A percentile compares a stretch with the other conserved stretches of the same genome.
These are phyloP conservation scores for Fusarium verrucosum DNA, from an alignment of 2,329 filamentous ascomycete genomes.

Conservation along the genomic window DNA sequence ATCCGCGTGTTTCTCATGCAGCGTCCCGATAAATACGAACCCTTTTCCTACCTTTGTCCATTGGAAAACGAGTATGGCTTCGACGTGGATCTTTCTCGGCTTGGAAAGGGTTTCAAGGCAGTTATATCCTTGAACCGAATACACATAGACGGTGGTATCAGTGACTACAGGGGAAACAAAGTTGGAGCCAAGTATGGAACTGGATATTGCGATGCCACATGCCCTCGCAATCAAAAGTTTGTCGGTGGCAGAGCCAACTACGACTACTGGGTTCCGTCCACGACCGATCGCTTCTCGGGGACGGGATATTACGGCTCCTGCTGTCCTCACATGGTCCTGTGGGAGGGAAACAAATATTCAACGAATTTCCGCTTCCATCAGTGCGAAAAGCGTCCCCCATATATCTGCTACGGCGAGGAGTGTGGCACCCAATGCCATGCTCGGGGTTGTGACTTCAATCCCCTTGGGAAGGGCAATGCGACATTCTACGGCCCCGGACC, in stretches of 20 bases:
- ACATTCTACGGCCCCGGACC: slow-evolving; percentile 67
- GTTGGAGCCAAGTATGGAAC: slow-evolving; percentile 68
- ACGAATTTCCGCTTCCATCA: slow-evolving; percentile 71
- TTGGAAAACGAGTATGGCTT: slow-evolving; percentile 71
- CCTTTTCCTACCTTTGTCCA: slow-evolving; percentile 64
- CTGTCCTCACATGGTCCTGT: slow-evolving; percentile 69
- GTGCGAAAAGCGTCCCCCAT: slow-evolving; percentile 61
- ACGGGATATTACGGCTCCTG: slow-evolving; percentile 61
- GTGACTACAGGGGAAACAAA: slow-evolving; percentile 60
- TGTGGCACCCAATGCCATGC: slow-evolving; percentile 70
- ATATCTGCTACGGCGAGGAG: slow-evolving; percentile 58
- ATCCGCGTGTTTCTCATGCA: slow-evolving; percentile 72
- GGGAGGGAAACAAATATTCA: slow-evolving; percentile 71
- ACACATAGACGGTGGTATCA: slow-evolving; percentile 64
- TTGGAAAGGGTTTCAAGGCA: slow-evolving; percentile 76
- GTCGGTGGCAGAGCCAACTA: slow-evolving; percentile 64
- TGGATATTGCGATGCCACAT: slow-evolving; percentile 62
- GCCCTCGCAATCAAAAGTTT: slow-evolving; percentile 63
- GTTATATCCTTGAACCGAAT: slow-evolving; percentile 73
- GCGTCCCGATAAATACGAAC: slow-evolving; percentile 66
- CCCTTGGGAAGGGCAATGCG: slow-evolving; percentile 70
- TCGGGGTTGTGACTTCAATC: slow-evolving; percentile 75
- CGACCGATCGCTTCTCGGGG: slow-evolving; percentile 63
- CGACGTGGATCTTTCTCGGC: slow-evolving; percentile 72
- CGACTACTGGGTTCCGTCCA: slow-evolving; percentile 60